These are phyloP conservation scores for Orbilia brochopaga DNA, from an alignment of 2,329 filamentous ascomycete species.

Conservation along the genomic window DNA sequence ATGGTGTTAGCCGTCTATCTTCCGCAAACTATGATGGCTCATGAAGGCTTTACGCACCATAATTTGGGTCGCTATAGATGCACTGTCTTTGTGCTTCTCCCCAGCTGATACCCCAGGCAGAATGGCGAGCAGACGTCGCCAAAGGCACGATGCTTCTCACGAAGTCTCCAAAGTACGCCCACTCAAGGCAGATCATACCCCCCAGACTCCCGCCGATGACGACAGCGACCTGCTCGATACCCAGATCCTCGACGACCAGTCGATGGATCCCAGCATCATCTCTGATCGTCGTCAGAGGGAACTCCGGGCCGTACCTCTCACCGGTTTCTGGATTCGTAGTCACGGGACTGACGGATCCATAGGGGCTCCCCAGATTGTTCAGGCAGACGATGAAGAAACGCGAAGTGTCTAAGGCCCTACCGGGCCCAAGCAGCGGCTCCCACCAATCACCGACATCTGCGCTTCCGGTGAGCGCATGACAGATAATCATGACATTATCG, in stretches of 20 bases:
- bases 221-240: slow-evolving; percentile 76
- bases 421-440: slow-evolving; percentile 79
- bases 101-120: slow-evolving; percentile 90
- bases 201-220: slow-evolving; percentile 85
- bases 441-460: slow-evolving; percentile 88
- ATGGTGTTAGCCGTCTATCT: slow-evolving; percentile 25
- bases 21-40: background rate
- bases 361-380: slow-evolving; percentile 83
- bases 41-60: slow-evolving; percentile 59
- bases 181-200: slow-evolving; percentile 89
- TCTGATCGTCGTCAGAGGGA: slow-evolving; percentile 90
- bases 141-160: slow-evolving; percentile 81
- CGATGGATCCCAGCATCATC: slow-evolving; percentile 92
- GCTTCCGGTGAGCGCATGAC: slow-evolving; percentile 83
- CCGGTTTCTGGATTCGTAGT: slow-evolving; percentile 78
- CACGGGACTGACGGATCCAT: slow-evolving; percentile 84
- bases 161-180: slow-evolving; percentile 87
- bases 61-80: slow-evolving; percentile 98
- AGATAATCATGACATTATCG: slow-evolving; percentile 76
- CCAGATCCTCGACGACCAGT: slow-evolving; percentile 78
- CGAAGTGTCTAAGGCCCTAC: slow-evolving; percentile 79
- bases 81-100: slow-evolving; percentile 86
- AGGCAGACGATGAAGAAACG: slow-evolving; percentile 85
- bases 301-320: slow-evolving; percentile 90
- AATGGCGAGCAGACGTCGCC: slow-evolving; percentile 82